Percentiles rank a stretch among this genome's conserved stretches.
Evolutionary conservation across 139 green algal species (phyloP).

Genomic region (Volvox africanus): DNA sequence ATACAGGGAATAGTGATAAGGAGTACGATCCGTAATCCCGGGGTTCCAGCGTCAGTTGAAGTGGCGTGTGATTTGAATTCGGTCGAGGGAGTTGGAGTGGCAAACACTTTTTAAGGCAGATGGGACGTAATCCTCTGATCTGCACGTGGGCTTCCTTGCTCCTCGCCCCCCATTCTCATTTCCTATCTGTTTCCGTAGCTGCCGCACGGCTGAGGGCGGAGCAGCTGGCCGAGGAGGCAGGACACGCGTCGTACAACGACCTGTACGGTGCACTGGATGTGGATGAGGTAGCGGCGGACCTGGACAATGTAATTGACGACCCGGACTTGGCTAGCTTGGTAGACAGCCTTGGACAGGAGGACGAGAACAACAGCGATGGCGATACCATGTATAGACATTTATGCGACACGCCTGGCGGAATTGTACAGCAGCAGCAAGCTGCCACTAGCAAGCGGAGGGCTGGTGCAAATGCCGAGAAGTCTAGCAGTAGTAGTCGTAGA

Average conservation of each 20-base stretch:
- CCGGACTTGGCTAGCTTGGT: background rate
- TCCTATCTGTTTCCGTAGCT: background rate
- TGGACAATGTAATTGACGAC: background rate
- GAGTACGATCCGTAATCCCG: background rate
- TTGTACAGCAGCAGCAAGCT: background rate
- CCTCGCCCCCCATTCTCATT: background rate
- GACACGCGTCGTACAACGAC: background rate
- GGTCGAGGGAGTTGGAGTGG: too few species aligned
- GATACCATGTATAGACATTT: background rate
- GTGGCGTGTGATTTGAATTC: too few species aligned
- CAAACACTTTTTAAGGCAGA: too few species aligned
- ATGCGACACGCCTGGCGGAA: background rate
- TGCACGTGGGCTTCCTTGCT: background rate
- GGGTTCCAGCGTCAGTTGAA: too few species aligned
- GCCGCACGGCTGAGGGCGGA: background rate
- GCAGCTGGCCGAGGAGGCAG: background rate
- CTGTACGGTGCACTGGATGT: background rate
- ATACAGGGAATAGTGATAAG: background rate
- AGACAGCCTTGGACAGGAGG: slow-evolving; percentile 4
- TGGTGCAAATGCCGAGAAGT: background rate
- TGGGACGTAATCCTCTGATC: too few species aligned
- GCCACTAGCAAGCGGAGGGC: background rate
- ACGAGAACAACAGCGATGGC: background rate
- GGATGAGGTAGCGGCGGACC: background rate
- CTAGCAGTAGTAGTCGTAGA: background rate